Base-by-base conservation (phyloP, 177 flowering plant genomes). In the Vitis hybrid region DNA sequence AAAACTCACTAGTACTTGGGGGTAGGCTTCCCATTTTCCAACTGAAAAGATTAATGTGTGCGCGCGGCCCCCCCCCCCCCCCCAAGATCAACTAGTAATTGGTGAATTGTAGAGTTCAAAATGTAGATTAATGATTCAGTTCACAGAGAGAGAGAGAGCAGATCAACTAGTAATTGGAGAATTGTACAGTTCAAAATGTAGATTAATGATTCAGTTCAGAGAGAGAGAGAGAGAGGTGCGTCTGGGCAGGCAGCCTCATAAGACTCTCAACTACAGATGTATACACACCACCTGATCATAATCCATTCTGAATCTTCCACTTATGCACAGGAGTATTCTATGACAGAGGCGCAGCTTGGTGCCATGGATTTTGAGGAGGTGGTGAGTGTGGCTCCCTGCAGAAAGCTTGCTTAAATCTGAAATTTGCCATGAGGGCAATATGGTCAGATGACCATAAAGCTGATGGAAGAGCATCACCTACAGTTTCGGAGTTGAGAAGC, bases 371-470 rank as follows among this genome's bases (percentile, higher is more conserved):
- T 17, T 11, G 15, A 4, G 32, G 66, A 48, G 48, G 66, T 17
- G 20, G 5, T 49, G 54, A 49, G 63, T 41, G 18, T 0, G 12
- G 2, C 14, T 17, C 6, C 11, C 9, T 14, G 4, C 32, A 18
- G 10, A 32, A 14, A 27, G 64, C 51, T 12, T 69, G 74, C 61
- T 53, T 58, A 64, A 76, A 61, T 17, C 71, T 71, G 67, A 87
- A 87, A 1, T 65, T 60, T n/a, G 80, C 86, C 81, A 82, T 72
- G 61, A 84, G 82, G 8, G 86, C 87, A 61, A 86, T 73, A 64
- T 84, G 87, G 56, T 86, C 87, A 17, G 87, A 86, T 63, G 89
- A 74, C 84, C 84, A 86, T 18, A 58, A 13, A 15, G 84, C 80
- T 8, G 89, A 86, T 9, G 89, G 89, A 66, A 86, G 83, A 35